These are phyloP conservation scores for Aegilops bicornis DNA, from an alignment of 176 grass and related monocot genomes.

Conservation along the genomic window DNA sequence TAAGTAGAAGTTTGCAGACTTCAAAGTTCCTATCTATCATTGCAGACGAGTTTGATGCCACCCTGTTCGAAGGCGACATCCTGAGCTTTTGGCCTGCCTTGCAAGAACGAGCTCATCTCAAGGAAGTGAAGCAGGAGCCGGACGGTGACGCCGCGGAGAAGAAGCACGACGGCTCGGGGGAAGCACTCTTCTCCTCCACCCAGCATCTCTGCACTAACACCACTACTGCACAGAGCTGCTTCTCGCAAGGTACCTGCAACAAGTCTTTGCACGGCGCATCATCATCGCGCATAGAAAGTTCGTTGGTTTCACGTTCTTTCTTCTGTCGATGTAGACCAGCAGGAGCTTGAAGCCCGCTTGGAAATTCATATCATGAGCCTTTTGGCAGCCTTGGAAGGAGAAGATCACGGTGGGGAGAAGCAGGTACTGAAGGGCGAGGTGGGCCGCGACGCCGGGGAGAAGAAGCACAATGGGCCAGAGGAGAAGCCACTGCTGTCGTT, in stretches of 20 bases:
- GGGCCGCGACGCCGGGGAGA: neutral
- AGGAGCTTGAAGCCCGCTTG: neutral
- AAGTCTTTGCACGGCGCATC: neutral
- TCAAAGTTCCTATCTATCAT: neutral
- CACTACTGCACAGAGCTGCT: neutral
- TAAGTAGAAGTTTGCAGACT: neutral
- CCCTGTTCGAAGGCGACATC: neutral
- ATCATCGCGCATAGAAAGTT: too few relatives aligned
- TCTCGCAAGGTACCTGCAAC: slow-evolving; percentile 13
- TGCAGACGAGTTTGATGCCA: slow-evolving; percentile 13
- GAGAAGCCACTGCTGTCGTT: slow-evolving; percentile 29
- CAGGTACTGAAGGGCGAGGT: neutral
- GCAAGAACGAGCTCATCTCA: neutral
- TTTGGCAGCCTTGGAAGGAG: slow-evolving; percentile 16
- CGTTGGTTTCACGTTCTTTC: neutral
- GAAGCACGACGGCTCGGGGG: neutral
- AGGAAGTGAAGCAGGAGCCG: neutral
- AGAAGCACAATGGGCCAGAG: neutral
- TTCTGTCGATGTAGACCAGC: slow-evolving; percentile 13
- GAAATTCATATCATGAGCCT: neutral
- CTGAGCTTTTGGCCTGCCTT: neutral
- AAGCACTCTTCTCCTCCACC: neutral
- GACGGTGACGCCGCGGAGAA: neutral
- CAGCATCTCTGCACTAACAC: neutral
- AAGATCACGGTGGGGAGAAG: neutral